phyloP scores from a whole-genome alignment of 2,329 filamentous ascomycete species.

The Plectosphaerella plurivora region DNA sequence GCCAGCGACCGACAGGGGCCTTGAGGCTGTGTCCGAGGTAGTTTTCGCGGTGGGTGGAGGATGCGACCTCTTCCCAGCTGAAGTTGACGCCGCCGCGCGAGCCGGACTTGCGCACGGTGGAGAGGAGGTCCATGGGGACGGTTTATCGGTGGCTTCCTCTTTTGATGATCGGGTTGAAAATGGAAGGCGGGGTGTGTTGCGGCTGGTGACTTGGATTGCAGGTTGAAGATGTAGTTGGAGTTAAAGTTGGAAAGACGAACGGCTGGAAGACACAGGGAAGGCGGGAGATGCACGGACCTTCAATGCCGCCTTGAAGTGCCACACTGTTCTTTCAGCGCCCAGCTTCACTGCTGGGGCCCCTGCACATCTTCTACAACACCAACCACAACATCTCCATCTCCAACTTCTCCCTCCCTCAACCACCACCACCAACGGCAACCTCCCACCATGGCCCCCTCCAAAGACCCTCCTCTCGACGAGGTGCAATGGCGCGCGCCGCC shows the following conservation, averaged over 20 bases:
- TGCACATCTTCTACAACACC: background rate
- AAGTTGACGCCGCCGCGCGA: constrained; percentile 94
- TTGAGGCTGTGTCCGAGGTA: constrained; percentile 87
- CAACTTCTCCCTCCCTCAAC: background rate
- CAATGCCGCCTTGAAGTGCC: background rate
- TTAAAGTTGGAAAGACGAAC: background rate
- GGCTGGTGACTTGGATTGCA: background rate
- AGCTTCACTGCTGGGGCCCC: background rate
- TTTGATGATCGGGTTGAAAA: background rate
- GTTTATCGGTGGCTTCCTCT: background rate
- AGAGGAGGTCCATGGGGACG: constrained; percentile 78
- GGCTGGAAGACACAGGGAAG: background rate
- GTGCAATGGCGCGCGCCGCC: constrained; percentile 59
- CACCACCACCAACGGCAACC: background rate
- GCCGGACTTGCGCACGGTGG: constrained; percentile 84
- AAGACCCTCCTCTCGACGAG: constrained; percentile 57
- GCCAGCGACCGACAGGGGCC: constrained; percentile 89
- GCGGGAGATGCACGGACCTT: background rate
- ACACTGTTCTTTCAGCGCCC: background rate
- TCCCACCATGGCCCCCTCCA: constrained; percentile 35
- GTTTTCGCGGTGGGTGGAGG: constrained; percentile 81
- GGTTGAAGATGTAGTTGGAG: background rate
- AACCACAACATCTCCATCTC: background rate
- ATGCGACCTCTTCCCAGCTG: constrained; percentile 92
- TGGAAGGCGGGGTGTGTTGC: too few species aligned